These are phyloP conservation scores for Penicillium brevicompactum DNA, from an alignment of 2,329 filamentous ascomycete genomes.

Conservation along the genomic window DNA sequence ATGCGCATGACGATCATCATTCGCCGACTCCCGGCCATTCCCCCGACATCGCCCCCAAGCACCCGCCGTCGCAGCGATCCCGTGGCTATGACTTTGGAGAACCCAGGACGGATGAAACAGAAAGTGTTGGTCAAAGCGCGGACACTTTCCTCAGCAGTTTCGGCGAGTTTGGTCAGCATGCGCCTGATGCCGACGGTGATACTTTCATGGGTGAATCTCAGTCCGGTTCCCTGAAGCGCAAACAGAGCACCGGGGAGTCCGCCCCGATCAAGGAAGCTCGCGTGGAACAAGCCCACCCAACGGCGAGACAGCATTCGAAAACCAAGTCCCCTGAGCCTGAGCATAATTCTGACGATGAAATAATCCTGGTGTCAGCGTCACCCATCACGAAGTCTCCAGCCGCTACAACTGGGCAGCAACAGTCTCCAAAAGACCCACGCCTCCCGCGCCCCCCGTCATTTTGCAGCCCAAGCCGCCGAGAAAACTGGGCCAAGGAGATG, in stretches of 20 bases:
- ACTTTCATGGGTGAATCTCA: background rate
- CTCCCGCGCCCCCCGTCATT: constrained; percentile 19
- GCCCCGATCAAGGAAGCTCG: constrained; percentile 30
- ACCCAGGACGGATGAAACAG: too few relatives aligned
- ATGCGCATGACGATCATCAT: background rate
- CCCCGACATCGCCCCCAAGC: too few relatives aligned
- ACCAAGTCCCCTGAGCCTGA: background rate
- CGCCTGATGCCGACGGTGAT: background rate
- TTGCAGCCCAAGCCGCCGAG: constrained; percentile 17
- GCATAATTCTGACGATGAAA: background rate
- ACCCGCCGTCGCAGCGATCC: too few relatives aligned
- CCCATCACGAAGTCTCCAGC: background rate
- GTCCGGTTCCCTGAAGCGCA: constrained; percentile 28
- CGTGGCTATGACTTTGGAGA: too few relatives aligned
- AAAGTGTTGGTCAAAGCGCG: too few relatives aligned
- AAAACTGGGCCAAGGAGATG: background rate
- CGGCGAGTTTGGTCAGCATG: too few relatives aligned
- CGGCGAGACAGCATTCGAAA: background rate
- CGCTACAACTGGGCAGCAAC: background rate
- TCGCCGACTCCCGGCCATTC: too few relatives aligned
- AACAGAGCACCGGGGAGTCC: constrained; percentile 22
- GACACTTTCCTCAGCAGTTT: too few relatives aligned
- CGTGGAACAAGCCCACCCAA: background rate
- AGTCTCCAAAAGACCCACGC: constrained; percentile 10
- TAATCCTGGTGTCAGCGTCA: background rate